Evolutionary conservation across 2,329 filamentous ascomycete genomes (phyloP).

Genomic region (Arthroderma uncinatum): DNA sequence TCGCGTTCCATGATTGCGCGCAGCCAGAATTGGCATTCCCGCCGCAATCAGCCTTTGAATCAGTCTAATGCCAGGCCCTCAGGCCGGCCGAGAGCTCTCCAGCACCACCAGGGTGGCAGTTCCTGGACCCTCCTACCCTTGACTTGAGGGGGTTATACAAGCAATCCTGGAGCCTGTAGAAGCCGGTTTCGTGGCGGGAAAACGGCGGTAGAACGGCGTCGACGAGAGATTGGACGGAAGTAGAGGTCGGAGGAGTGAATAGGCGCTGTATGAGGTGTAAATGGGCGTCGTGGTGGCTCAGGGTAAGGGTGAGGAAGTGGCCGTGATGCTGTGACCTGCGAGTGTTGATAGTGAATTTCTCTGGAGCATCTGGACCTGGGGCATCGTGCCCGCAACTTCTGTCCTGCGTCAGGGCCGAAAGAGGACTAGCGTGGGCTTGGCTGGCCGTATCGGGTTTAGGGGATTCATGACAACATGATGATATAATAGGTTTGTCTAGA

Average conservation of each 20-base stretch:
- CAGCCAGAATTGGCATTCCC: constrained; percentile 7
- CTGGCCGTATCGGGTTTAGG: neutral
- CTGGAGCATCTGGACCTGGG: constrained; percentile 6
- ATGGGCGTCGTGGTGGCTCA: neutral
- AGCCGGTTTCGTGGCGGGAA: neutral
- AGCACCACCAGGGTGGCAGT: neutral
- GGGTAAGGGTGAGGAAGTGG: neutral
- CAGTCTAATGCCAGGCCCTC: constrained; percentile 14
- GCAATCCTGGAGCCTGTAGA: neutral
- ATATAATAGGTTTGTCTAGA: neutral
- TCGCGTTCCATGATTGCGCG: constrained; percentile 16
- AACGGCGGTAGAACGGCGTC: neutral
- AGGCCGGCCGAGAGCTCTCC: constrained; percentile 11
- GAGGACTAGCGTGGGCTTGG: neutral
- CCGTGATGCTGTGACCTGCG: neutral
- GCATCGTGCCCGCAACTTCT: constrained; percentile 7
- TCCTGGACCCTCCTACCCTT: neutral
- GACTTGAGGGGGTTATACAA: neutral
- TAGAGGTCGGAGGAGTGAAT: neutral
- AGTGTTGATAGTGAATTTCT: constrained; percentile 6
- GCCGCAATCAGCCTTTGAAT: neutral
- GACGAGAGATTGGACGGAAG: neutral
- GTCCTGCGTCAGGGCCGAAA: neutral
- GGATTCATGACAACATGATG: neutral
- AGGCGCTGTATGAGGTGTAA: neutral